Evolutionary conservation across 176 grass and related monocot genomes (phyloP), one percentile per base, ranked within the genome.

Genomic region (Puccinellia tenuiflora): DNA sequence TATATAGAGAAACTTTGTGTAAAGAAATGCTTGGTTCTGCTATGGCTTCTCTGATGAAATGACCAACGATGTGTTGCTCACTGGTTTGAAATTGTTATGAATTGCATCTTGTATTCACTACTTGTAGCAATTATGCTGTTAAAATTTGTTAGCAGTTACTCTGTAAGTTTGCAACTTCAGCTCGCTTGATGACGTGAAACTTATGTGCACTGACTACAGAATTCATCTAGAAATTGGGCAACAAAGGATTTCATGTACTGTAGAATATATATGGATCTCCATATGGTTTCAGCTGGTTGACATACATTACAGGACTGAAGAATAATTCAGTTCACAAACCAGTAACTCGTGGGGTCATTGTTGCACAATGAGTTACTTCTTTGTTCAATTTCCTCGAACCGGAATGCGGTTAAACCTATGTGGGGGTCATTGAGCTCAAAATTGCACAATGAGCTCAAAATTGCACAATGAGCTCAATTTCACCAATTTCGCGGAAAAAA

Each of bases 1-100:
- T 63, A 81, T 28, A 85, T 81, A 89, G 38, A 51, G 18, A 85
- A 54, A 20, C 10, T 46, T 80, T 18, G 59, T 85, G 77, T 81
- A 76, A 76, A 85, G 77, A 76, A 76, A 70, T 40, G 40, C 69
- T 73, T 14, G 33, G 11, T n/a, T 65, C 42, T 61, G 39, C 37
- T 76, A 39, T 75, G 60, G 17, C 30, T 43, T 68, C 33, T 26
- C 33, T n/a, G 28, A 17, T 39, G 17, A 82, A 87, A 77, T 68
- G 61, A 59, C 65, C 3, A 65, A 6, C 65, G 5, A 57, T 43
- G 21, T 71, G 60, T 31, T 11, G 17, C 26, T n/a, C 26, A 13
- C 6, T 40, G 10, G 17, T 72, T 59, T 24, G 13, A 16, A 16
- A 9, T 65, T 79, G 54, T 0, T 64, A 52, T 8, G 14, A 68